These are phyloP conservation scores for Coemansia sp. DNA, from an alignment of 192 early-diverging fungal species.

Conservation along the genomic window DNA sequence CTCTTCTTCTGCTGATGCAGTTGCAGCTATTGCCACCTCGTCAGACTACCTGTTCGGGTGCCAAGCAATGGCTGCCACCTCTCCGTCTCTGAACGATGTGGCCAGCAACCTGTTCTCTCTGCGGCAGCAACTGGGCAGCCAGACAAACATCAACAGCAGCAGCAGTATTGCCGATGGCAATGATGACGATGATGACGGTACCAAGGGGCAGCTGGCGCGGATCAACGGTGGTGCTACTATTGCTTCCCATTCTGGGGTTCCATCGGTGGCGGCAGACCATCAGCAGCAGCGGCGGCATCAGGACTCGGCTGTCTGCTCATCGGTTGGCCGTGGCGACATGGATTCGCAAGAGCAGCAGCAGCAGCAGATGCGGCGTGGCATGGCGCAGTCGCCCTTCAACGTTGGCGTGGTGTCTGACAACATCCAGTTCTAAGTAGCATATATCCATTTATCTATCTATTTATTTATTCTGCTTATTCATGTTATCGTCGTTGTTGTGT, in stretches of 20 bases:
- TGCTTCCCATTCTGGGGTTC: slow-evolving; percentile 13
- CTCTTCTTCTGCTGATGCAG: slow-evolving; percentile 5
- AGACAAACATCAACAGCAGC: not conserved
- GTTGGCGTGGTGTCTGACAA: slow-evolving; percentile 30
- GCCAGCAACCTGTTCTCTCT: slow-evolving; percentile 47
- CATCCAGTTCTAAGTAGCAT: slow-evolving; percentile 28
- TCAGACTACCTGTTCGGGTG: slow-evolving; percentile 2
- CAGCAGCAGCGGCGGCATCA: too few relatives aligned
- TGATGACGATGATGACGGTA: not conserved
- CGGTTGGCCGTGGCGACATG: not conserved
- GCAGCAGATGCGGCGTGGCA: slow-evolving; percentile 16
- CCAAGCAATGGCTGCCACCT: slow-evolving; percentile 3
- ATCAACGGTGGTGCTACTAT: slow-evolving; percentile 14
- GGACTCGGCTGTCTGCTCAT: too few relatives aligned
- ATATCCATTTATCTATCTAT: not conserved
- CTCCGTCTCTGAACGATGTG: slow-evolving; percentile 48
- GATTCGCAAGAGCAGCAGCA: slow-evolving; percentile 3
- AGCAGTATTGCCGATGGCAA: not conserved
- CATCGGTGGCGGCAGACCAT: not conserved
- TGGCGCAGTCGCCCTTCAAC: slow-evolving; percentile 33
- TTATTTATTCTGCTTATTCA: not conserved
- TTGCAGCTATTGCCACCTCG: not conserved
- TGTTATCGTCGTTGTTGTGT: not conserved
- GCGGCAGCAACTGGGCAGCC: slow-evolving; percentile 16
- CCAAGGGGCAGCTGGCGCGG: not conserved